Evolutionary conservation across 177 flowering plant species (phyloP), one percentile per base, ranked within the genome.

Genomic region (Vitis hybrid): DNA sequence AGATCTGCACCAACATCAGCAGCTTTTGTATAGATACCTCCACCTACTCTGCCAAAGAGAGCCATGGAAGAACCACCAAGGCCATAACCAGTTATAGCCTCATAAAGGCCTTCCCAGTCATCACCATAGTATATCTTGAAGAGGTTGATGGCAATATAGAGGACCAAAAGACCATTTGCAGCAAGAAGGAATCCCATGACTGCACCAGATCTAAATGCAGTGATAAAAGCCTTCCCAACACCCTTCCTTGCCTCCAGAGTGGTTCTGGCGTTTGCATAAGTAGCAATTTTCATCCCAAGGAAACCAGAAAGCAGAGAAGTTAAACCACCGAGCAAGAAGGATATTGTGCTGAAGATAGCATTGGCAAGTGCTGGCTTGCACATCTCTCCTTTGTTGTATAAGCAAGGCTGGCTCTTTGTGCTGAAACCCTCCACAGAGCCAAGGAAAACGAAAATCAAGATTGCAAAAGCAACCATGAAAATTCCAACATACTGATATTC

Each of bases 1-100:
- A 92, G 97, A 81, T 92, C 97, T 69, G 97, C 97, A 77, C 97
- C 95, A 62, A 92, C 97, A 88, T 92, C 97, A 74, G 97, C 97
- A 70, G 97, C 97, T 66, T 92, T 90, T 13, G 97, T 92, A 73
- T 88, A 92, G 68, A 92, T 92, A 48, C 97, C 97, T 22, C 97
- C 97, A 74, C 87, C 95, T 66, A 92, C 95, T 81, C 95, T 83
- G n/a, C 95, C 97, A 76, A 92, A 92, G 16, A 92, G 91, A 67
- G 97, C 97, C 95, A 92, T 90, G 69, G 95, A 92, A 60, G 97
- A 92, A 21, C 95, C 95, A 69, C 97, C 97, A 69, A 92, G 90
- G 7, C 97, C 97, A 78, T 92, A 92, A 19, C 97, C 97, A 58
- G 97, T 91, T 49, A 91, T 91, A 51, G 97, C 77, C 81, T 91